Base-by-base conservation (phyloP, 2,329 filamentous ascomycete species). In the Pezicula neosporulosa region DNA sequence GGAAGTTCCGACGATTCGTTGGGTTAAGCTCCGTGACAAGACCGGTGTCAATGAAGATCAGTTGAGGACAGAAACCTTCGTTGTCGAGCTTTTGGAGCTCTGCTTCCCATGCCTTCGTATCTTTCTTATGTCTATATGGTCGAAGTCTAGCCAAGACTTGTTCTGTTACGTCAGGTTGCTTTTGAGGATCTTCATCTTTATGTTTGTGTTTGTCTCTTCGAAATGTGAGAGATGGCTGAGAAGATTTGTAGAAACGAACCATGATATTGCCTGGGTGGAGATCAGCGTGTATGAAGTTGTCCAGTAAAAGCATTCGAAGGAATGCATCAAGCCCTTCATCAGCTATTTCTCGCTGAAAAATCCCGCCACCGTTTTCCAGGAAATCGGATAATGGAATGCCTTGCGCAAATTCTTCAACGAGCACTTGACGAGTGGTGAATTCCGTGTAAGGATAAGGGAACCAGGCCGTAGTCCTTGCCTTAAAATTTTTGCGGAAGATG, bases 241-340 rank as follows among this genome's bases (percentile, higher is more conserved):
- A 83, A 0, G 92, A 85, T 63, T 93, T 85, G 71, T 97, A 97
- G 74, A 99, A 99, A 56, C 95, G 90, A 44, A 99, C 93, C 92
- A 99, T 97, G 71, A 99, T 97, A 68, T 99, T 99, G 24, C 94
- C 94, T 0, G 94, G 94, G 66, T 99, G 94, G 28, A 99, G 74
- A 66, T 99, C 94, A 5, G 94, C 93, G 66, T 99, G 94, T 24
- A 97, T 86, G 68, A 99, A 99, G 68, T 99, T 99, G 69, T 99
- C 94, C 37, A 99, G 86, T 12, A 99, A 78, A 15, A 99, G 75
- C 94, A 99, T 99, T 63, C 92, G 90, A 46, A 99, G 73, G 70
- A 99, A 99, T 3, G 93, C 92, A 67, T 99, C 92, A 0, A 99
- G 81, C 0, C 94, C 94, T 72, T 97, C 93, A 52, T 96, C 86